Conservation (phyloP, 768 basidiomycete species). For the Gloeopeniophorella convolvens region DNA sequence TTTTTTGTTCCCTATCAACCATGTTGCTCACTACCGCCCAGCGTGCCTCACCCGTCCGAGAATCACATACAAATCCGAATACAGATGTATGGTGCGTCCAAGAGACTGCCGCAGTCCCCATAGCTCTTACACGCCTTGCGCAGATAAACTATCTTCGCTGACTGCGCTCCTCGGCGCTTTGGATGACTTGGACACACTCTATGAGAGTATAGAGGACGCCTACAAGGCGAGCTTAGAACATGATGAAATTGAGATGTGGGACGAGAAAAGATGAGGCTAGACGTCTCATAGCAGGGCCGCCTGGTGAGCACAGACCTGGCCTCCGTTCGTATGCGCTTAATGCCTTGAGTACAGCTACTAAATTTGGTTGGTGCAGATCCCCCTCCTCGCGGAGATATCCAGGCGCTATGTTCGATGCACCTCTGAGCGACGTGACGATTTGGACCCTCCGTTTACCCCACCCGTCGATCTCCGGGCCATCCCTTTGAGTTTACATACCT, state of each 20-base stretch:
- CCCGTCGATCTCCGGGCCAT: too few species aligned
- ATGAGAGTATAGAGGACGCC: slow-evolving; percentile 58
- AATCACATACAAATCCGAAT: slow-evolving; percentile 95
- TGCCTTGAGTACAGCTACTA: too few species aligned
- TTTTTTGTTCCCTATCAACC: slow-evolving; percentile 4
- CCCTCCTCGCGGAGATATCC: too few species aligned
- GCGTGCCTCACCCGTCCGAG: slow-evolving; percentile 94
- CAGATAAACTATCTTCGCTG: slow-evolving; percentile 85
- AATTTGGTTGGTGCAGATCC: too few species aligned
- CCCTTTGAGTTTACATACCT: too few species aligned
- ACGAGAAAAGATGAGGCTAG: slow-evolving; percentile 48
- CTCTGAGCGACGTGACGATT: too few species aligned
- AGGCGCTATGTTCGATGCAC: too few species aligned
- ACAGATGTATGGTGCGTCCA: slow-evolving; percentile 96
- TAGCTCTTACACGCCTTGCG: neutral
- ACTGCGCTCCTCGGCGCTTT: slow-evolving; percentile 74
- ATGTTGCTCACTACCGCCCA: slow-evolving; percentile 24
- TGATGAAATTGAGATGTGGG: slow-evolving; percentile 58
- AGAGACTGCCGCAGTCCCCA: too few species aligned
- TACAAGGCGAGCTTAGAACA: slow-evolving; percentile 55
- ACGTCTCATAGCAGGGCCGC: neutral
- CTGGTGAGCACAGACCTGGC: neutral
- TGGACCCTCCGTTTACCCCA: too few species aligned
- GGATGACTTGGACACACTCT: slow-evolving; percentile 69
- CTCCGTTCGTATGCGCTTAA: too few species aligned